Percentiles rank a stretch among this genome's conserved stretches.
phyloP scores from a whole-genome alignment of 164 flowering plant species.

The Kalanchoe fedtschenkoi region DNA sequence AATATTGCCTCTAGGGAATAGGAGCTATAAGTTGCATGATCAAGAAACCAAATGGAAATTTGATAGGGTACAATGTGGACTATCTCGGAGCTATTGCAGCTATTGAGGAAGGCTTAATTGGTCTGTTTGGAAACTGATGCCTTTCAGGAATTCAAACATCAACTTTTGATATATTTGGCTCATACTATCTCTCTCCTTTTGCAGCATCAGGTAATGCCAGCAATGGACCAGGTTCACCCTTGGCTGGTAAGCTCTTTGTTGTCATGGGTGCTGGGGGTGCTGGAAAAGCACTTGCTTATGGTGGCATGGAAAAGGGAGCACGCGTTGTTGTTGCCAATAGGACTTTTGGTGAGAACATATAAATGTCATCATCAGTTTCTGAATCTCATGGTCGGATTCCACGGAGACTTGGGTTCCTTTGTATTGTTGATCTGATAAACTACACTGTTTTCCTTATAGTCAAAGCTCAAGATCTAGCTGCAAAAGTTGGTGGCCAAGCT shows the following conservation, averaged over 20 bases:
- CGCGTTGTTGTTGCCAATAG: conserved; percentile 68
- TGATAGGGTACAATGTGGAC: conserved; percentile 24
- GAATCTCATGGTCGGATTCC: neutral
- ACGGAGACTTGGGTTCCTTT: neutral
- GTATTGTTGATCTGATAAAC: neutral
- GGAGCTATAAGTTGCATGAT: conserved; percentile 33
- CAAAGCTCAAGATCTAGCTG: conserved; percentile 51
- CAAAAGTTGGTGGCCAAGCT: conserved; percentile 49
- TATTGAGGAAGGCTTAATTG: conserved; percentile 63
- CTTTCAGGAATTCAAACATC: neutral
- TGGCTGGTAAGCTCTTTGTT: conserved; percentile 61
- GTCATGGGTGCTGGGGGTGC: conserved; percentile 93
- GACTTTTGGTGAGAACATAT: conserved; percentile 39
- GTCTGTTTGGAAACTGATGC: conserved; percentile 17
- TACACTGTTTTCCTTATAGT: conserved; percentile 17
- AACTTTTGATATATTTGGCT: conserved; percentile 4
- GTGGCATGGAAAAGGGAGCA: conserved; percentile 76
- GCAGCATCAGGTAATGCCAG: conserved; percentile 22
- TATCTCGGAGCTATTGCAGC: conserved; percentile 61
- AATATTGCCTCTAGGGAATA: conserved; percentile 15
- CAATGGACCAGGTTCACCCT: conserved; percentile 32
- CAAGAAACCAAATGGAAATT: conserved; percentile 25
- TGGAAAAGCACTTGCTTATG: conserved; percentile 85
- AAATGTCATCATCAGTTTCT: neutral
- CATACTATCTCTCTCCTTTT: conserved; percentile 18